phyloP scores from a whole-genome alignment of 2,329 filamentous ascomycete genomes.

The Cordyceps cateniannulata region DNA sequence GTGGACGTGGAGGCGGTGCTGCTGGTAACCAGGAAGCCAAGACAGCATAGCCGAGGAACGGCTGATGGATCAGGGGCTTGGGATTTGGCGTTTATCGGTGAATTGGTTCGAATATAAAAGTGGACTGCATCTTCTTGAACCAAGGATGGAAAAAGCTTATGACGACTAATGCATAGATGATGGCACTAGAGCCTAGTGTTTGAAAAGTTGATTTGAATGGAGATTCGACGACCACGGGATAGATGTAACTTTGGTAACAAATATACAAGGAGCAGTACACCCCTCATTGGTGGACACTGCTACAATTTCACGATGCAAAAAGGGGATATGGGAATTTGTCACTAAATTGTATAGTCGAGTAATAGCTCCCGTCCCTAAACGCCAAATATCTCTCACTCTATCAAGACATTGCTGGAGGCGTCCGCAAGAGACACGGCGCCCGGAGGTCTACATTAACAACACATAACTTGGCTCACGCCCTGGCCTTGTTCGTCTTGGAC shows the following conservation, averaged over 20 bases:
- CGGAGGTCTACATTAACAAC: too few species aligned
- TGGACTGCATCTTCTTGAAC: background rate
- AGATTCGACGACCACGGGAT: background rate
- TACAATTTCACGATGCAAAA: too few species aligned
- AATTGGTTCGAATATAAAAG: background rate
- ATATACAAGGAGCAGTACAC: background rate
- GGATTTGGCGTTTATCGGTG: background rate
- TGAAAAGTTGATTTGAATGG: background rate
- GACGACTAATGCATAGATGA: background rate
- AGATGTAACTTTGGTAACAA: background rate
- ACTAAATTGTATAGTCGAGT: background rate
- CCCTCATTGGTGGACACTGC: background rate
- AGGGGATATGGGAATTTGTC: background rate
- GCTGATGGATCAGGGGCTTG: background rate
- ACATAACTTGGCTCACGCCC: background rate
- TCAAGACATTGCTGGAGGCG: background rate
- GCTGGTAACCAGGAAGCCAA: slow-evolving; percentile 9
- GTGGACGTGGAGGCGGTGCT: slow-evolving; percentile 30
- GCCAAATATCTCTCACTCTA: background rate
- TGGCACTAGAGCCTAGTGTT: background rate
- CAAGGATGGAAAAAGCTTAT: background rate
- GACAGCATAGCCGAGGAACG: background rate
- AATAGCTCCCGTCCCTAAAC: background rate
- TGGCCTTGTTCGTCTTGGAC: slow-evolving; percentile 17
- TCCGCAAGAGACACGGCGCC: background rate